Evolutionary conservation across 169 alveolate species (phyloP), one percentile per base, ranked within the genome.

Genomic region (Plasmodium reichenowi): DNA sequence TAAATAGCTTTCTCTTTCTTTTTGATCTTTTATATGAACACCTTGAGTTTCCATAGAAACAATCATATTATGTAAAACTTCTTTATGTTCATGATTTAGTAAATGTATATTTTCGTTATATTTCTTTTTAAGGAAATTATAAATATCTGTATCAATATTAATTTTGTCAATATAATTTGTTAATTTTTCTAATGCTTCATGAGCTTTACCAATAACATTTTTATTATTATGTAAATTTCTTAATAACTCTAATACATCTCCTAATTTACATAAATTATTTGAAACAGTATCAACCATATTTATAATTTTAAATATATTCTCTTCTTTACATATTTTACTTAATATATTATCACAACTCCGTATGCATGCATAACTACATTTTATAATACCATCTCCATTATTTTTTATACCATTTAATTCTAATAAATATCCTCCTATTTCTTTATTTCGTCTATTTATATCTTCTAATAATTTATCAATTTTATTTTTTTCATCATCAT

Each of bases 21-120:
- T 74, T 52, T 78, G 45, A 8, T 70, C 74, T 63, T 92, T 62
- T 58, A 94, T 68, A 48, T 91, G 94, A 17, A 94, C 96, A 17
- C 96, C 96, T 56, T 94, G 96, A 68, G 89, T 72, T 47, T 93
- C 92, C 96, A 94, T 94, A 17, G 96, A 94, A 52, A 85, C 70
- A 12, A 94, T 90, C 96, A 94, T 94, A 70, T 94, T 94, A 8
- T 32, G 72, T 52, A 94, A 71, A 24, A 94, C 96, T 59, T 88
- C 88, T 38, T 56, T 54, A 59, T 94, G 95, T 32, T 94, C 96
- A 38, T 71, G 48, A 66, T 67, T 89, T 29, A 94, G 10, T 29
- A 17, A n/a, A 59, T 86, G 50, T 52, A 26, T 88, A 58, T 89
- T 74, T 10, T 72, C 73, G 10, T 48, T 80, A 90, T 91, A 88